A percentile compares a stretch with the other conserved stretches of the same genome.
phyloP scores from a whole-genome alignment of 2,329 filamentous ascomycete genomes.

The Neophaeococcomyces mojaviensis region DNA sequence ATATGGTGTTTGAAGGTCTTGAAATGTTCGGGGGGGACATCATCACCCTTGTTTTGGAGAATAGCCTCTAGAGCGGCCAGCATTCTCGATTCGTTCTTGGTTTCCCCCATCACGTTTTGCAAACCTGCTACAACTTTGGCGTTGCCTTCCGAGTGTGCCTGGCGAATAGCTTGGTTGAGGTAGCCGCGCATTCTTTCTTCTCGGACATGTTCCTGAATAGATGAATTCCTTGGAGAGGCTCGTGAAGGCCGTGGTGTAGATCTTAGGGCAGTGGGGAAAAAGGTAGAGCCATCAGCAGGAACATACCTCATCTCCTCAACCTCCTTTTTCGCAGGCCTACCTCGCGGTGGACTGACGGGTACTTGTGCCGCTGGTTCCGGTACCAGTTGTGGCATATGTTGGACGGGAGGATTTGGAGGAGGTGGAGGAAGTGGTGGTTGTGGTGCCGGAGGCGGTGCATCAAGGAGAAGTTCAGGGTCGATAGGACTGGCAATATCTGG shows the following conservation, averaged over 20 bases:
- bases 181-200: constrained; percentile 19
- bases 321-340: constrained; percentile 19
- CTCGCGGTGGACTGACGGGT: constrained; percentile 21
- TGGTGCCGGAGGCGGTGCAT: constrained; percentile 2
- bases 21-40: constrained; percentile 18
- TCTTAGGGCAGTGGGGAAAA: constrained; percentile 3
- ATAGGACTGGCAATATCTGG: constrained; percentile 15
- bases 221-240: constrained; percentile 15
- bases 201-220: constrained; percentile 21
- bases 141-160: constrained; percentile 17
- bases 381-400: not conserved
- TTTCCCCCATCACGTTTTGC: constrained; percentile 16
- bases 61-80: constrained; percentile 22
- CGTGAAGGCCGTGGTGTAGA: constrained; percentile 11
- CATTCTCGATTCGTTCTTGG: constrained; percentile 14
- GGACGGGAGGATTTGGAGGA: not conserved
- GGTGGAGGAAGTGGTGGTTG: not conserved
- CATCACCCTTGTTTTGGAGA: constrained; percentile 13
- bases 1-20: constrained; percentile 23
- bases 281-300: not conserved
- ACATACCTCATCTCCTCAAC: constrained; percentile 16
- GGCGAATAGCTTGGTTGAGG: constrained; percentile 17
- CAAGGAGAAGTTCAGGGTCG: constrained; percentile 13
- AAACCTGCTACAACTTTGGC: constrained; percentile 19
- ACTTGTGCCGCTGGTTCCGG: constrained; percentile 5